A percentile compares a stretch with the other conserved stretches of the same genome.
phyloP scores from a whole-genome alignment of 352 stramenopile genomes.

The Globisporangium spinosum region DNA sequence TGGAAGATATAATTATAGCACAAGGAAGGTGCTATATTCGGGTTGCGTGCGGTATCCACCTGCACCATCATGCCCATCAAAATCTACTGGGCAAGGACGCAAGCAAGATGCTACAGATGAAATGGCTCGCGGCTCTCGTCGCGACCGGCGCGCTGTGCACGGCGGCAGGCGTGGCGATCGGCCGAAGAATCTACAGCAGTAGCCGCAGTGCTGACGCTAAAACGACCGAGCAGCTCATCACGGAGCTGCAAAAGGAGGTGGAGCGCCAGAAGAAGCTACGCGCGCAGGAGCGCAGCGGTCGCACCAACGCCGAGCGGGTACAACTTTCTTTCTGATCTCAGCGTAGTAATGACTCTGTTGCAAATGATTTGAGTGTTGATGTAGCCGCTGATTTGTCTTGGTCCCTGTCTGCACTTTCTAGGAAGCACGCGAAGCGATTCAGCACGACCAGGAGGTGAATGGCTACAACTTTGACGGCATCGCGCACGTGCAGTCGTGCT shows the following conservation, averaged over 20 bases:
- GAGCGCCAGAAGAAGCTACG: constrained; percentile 68
- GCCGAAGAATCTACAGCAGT: not conserved
- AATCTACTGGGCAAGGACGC: not conserved
- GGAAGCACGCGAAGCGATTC: constrained; percentile 59
- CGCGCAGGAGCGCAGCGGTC: constrained; percentile 63
- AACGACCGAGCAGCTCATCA: constrained; percentile 33
- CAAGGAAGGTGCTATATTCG: not conserved
- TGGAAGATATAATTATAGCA: not conserved
- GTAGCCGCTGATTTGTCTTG: not conserved
- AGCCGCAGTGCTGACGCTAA: not conserved
- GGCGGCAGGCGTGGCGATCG: constrained; percentile 12
- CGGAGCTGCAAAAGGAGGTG: constrained; percentile 56
- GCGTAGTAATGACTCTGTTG: not conserved
- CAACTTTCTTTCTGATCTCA: not conserved
- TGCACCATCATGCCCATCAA: not conserved
- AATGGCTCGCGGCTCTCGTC: constrained; percentile 15
- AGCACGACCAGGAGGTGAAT: constrained; percentile 50
- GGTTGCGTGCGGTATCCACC: not conserved
- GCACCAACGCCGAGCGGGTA: constrained; percentile 65
- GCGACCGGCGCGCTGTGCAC: constrained; percentile 14
- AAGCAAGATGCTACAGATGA: constrained; percentile 9
- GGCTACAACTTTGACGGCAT: constrained; percentile 77
- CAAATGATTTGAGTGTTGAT: not conserved
- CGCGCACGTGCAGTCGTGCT: constrained; percentile 78
- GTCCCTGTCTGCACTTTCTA: not conserved